Base-by-base conservation (phyloP, 2,329 filamentous ascomycete species). In the Neonectria neomacrospora region DNA sequence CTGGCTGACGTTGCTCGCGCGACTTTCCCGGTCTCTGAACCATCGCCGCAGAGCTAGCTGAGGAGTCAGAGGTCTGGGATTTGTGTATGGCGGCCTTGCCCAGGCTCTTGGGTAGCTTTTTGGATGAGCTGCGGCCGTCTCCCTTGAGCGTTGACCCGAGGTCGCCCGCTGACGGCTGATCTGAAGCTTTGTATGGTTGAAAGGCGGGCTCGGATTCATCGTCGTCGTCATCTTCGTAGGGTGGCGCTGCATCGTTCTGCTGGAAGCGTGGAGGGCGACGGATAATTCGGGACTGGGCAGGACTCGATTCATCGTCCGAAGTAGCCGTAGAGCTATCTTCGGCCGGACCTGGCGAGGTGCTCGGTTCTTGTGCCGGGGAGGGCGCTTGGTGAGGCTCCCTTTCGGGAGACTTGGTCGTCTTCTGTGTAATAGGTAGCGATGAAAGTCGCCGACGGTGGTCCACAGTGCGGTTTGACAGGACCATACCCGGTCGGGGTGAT, bases 51-150 rank as follows among this genome's bases (percentile, higher is more conserved):
- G 86, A 89, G 63, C 85, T 83, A 1, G 82, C 80, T 2, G 89
- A 90, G 1, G 90, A 91, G 69, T 91, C 87, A 0, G 86, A 89
- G 2, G 86, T 88, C 60, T 87, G 84, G 1, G 85, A 87, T 41
- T 80, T 79, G 48, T 82, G 79, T 3, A 78, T 73, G 7, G 75
- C 73, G 3, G 78, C 77, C 44, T 78, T 80, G 50, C 74, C 76
- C 0, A 73, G 54, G 16, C 54, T 62, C 56, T 65, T 72, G 3
- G 71, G 69, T 20, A 75, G 71, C 42, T 79, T 79, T 55, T 69
- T 75, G 7, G 66, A 45, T 1, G 73, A 74, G 16, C 77, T 75
- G 22, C 77, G 77, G 9, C 76, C 74, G 51, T 85, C 81, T 18
- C 81, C 85, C 39, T 81, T 80, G 26, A 88, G 74, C 1, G 86